Base-by-base conservation (phyloP, 2,329 filamentous ascomycete species). In the Huntiella abstrusa region DNA sequence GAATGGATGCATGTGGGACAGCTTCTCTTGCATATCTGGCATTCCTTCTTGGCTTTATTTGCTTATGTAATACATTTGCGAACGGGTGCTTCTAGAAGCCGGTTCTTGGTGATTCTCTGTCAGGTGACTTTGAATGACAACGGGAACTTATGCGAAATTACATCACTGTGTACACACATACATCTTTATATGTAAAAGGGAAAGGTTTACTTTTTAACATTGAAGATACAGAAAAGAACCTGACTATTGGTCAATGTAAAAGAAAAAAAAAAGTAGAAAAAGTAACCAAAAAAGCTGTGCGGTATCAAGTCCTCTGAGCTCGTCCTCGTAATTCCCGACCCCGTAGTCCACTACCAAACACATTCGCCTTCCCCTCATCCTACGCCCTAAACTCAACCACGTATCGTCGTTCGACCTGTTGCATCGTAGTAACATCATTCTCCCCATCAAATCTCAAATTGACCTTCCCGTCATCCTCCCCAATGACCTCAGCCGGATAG, bases 401-500 rank as follows among this genome's bases (percentile, higher is more conserved):
- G 57, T 82, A 83, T 43, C 83, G 70, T 49, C 80, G 66, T 54
- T 83, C 80, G 17, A 88, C 82, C 52, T 81, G 73, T 60, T 83
- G 81, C 58, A 83, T 72, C 52, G 77, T 83, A 54, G 76, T 78
- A 51, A 67, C 71, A 55, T 80, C 80, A 57, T 84, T 80, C 54
- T 86, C 81, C 11, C 82, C 82, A 57, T 88, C 83, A 54, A 88
- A 88, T 52, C 83, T 77, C 52, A 88, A 64, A 48, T 72, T 71
- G 37, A 80, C 75, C 50, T 68, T 70, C 36, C 67, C 56, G 51
- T 67, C 58, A 35, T 64, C 64, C n/a, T 44, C 49, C 33, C 77
- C 77, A 62, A 83, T 80, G 6, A 88, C 83, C 54, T 86, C 81
- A 1, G 83, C 83, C 57, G 82, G 78, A 59, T 91, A 91, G 55